These are phyloP conservation scores for Citrullus amarus DNA, from an alignment of 306 rosid genomes.

Conservation along the genomic window DNA sequence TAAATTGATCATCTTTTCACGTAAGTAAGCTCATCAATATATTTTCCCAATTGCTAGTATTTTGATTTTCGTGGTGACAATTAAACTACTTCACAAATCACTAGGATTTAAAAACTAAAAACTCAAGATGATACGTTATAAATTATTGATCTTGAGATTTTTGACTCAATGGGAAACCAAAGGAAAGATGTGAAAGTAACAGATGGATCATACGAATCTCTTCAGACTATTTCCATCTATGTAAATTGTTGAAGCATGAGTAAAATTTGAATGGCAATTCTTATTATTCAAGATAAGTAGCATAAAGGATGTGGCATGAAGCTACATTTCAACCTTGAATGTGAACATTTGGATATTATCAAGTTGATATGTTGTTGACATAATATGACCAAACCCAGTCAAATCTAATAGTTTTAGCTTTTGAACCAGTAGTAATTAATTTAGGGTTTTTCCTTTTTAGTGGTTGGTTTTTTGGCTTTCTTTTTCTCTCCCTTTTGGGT, in stretches of 20 bases:
- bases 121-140: neutral
- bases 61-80: neutral
- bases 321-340: neutral
- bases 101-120: neutral
- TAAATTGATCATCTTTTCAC: neutral
- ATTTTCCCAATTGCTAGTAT: neutral
- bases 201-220: neutral
- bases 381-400: neutral
- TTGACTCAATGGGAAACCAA: neutral
- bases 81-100: neutral
- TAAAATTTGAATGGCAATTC: neutral
- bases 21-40: neutral
- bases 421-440: neutral
- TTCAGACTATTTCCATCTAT: neutral
- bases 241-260: neutral
- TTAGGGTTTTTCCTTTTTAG: no score
- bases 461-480: no score
- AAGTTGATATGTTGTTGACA: neutral
- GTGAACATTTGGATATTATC: neutral
- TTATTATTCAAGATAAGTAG: neutral
- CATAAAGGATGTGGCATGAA: neutral
- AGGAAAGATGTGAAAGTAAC: neutral
- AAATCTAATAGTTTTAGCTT: neutral
- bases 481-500: no score
- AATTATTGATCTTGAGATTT: neutral